Conservation (phyloP, 2,329 filamentous ascomycete species). For the Byssochlamys sp. region DNA sequence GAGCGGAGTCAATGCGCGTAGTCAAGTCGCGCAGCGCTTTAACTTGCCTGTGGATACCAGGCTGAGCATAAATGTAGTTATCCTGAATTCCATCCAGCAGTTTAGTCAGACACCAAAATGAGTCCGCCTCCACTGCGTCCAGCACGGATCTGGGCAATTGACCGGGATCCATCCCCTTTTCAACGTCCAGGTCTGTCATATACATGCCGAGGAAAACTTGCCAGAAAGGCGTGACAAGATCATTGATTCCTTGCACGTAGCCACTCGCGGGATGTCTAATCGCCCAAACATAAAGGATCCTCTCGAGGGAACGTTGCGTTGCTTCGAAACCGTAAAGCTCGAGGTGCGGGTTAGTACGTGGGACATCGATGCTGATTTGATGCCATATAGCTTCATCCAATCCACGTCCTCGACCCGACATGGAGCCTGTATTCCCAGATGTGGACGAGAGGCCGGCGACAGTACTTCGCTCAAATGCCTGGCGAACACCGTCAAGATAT, state of each 20-base stretch:
- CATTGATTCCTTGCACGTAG: slow-evolving; percentile 97
- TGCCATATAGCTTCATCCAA: slow-evolving; percentile 98
- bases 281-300: slow-evolving; percentile 94
- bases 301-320: slow-evolving; percentile 84
- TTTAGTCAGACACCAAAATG: slow-evolving; percentile 97
- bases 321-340: slow-evolving; percentile 92
- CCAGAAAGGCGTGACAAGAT: slow-evolving; percentile 94
- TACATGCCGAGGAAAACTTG: slow-evolving; percentile 93
- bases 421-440: slow-evolving; percentile 32
- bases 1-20: slow-evolving; percentile 69
- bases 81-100: slow-evolving; percentile 97
- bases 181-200: slow-evolving; percentile 85
- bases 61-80: slow-evolving; percentile 96
- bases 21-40: slow-evolving; percentile 80
- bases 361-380: slow-evolving; percentile 97
- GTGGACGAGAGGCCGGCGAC: slow-evolving; percentile 28
- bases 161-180: slow-evolving; percentile 91
- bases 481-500: slow-evolving; percentile 79
- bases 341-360: slow-evolving; percentile 89
- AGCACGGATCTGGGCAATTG: slow-evolving; percentile 82
- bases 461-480: slow-evolving; percentile 51
- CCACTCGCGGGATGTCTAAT: slow-evolving; percentile 94
- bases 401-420: slow-evolving; percentile 54
- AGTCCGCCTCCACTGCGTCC: slow-evolving; percentile 93
- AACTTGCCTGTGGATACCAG: slow-evolving; percentile 91